phyloP scores from a whole-genome alignment of 176 grass and related monocot genomes.

The Alopecurus myosuroides region DNA sequence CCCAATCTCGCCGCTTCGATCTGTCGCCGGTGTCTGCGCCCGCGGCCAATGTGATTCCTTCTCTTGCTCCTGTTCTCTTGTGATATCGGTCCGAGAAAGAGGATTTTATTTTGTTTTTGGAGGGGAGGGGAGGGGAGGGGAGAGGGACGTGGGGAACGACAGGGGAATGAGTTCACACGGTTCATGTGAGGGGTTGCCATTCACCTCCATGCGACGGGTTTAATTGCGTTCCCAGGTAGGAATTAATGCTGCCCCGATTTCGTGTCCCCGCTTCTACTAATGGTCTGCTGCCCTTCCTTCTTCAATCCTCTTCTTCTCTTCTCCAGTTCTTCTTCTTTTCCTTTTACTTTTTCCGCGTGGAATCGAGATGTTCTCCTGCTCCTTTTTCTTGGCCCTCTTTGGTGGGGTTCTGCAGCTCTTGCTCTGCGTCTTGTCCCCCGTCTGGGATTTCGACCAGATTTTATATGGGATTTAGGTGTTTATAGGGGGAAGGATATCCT shows the following conservation, averaged over 20 bases:
- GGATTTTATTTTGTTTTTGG: background rate
- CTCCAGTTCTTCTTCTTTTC: background rate
- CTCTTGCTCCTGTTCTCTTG: conserved; percentile 5
- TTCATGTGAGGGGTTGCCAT: conserved; percentile 37
- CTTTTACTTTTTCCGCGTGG: background rate
- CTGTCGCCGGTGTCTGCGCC: background rate
- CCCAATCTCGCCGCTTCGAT: background rate
- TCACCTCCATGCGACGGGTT: conserved; percentile 30
- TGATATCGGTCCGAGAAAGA: background rate
- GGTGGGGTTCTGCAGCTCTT: conserved; percentile 25
- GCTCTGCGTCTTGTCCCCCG: background rate
- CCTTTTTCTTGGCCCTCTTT: conserved; percentile 19
- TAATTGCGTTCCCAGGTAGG: conserved; percentile 32
- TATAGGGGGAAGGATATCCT: background rate
- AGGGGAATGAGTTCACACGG: conserved; percentile 21
- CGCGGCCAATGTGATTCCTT: conserved; percentile 2
- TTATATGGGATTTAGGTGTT: conserved; percentile 5
- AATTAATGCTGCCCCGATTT: conserved; percentile 30
- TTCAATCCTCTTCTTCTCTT: background rate
- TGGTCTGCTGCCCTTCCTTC: conserved; percentile 1
- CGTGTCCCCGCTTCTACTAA: background rate
- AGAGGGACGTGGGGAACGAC: background rate
- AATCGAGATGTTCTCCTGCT: conserved; percentile 25
- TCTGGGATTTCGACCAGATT: conserved; percentile 36
- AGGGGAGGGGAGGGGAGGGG: background rate